Evolutionary conservation across 164 flowering plant species (phyloP).

Genomic region (Nelumbo lutea): DNA sequence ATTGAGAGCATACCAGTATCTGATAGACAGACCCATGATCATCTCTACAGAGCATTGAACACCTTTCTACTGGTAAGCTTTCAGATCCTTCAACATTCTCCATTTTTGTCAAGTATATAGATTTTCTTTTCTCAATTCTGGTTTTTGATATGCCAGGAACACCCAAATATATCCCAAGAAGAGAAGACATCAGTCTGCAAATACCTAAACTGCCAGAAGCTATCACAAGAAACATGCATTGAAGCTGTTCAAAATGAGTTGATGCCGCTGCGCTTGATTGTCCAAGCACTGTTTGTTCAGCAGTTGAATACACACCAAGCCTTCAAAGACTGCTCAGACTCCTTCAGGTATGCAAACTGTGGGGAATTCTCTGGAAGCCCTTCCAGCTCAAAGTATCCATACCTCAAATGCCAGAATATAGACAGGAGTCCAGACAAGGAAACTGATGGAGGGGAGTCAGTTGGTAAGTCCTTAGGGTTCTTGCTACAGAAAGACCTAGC

Average conservation of each 20-base stretch:
- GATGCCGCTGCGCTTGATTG: constrained; percentile 87
- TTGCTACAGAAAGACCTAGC: constrained; percentile 44
- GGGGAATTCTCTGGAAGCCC: constrained; percentile 61
- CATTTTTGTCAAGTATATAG: background rate
- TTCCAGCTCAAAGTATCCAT: constrained; percentile 46
- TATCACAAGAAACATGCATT: constrained; percentile 74
- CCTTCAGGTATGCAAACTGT: constrained; percentile 52
- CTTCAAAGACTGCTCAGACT: constrained; percentile 83
- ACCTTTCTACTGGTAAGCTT: constrained; percentile 35
- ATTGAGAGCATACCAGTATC: constrained; percentile 58
- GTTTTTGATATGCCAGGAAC: constrained; percentile 39
- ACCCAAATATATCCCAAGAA: constrained; percentile 58
- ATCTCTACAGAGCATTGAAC: constrained; percentile 64
- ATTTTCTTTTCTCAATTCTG: background rate
- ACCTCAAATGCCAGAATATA: constrained; percentile 43
- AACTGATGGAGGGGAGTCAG: constrained; percentile 31
- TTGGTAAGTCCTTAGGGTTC: constrained; percentile 42
- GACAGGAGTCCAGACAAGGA: constrained; percentile 42
- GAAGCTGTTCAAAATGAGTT: constrained; percentile 87
- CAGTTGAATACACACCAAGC: constrained; percentile 81
- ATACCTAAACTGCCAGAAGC: constrained; percentile 78
- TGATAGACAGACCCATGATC: constrained; percentile 59
- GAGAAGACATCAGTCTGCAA: constrained; percentile 69
- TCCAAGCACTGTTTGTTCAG: constrained; percentile 85
- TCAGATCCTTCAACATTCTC: constrained; percentile 1